These are phyloP conservation scores for Cladophialophora carrionii DNA, from an alignment of 2,329 filamentous ascomycete species.

Conservation along the genomic window DNA sequence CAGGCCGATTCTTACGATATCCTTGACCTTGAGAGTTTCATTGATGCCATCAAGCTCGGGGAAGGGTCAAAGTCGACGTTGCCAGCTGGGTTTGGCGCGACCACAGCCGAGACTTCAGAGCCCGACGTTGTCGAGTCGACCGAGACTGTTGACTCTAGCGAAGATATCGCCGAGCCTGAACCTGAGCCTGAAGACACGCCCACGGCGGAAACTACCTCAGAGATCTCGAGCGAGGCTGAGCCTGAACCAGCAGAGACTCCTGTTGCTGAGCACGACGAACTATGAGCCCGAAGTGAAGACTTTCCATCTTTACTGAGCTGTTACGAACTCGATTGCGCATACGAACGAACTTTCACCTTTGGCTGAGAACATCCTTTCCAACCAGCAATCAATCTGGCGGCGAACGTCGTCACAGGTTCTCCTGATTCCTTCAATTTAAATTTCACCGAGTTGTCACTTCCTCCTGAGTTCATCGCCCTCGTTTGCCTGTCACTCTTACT, in stretches of 20 bases:
- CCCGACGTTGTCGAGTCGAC: constrained; percentile 2
- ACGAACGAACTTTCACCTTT: neutral
- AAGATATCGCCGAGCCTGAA: constrained; percentile 19
- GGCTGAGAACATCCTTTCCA: neutral
- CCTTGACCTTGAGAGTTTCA: constrained; percentile 75
- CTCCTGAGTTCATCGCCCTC: neutral
- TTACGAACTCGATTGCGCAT: neutral
- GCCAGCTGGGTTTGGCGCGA: constrained; percentile 62
- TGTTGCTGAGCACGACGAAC: constrained; percentile 30
- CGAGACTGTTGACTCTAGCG: constrained; percentile 31
- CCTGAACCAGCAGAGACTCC: constrained; percentile 20
- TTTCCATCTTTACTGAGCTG: neutral
- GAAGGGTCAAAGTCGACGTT: constrained; percentile 80
- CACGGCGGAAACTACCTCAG: constrained; percentile 3
- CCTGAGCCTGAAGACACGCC: constrained; percentile 15
- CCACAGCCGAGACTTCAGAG: constrained; percentile 15
- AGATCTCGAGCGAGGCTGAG: constrained; percentile 7
- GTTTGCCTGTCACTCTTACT: neutral
- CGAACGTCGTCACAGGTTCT: neutral
- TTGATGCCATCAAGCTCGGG: constrained; percentile 87
- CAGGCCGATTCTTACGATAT: constrained; percentile 58
- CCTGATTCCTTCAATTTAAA: neutral
- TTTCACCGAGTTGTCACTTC: neutral
- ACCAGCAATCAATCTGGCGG: neutral
- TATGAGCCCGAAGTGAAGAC: constrained; percentile 19